Base-by-base conservation (phyloP, 1,139 yeast species). In the Blastobotrys niveus region DNA sequence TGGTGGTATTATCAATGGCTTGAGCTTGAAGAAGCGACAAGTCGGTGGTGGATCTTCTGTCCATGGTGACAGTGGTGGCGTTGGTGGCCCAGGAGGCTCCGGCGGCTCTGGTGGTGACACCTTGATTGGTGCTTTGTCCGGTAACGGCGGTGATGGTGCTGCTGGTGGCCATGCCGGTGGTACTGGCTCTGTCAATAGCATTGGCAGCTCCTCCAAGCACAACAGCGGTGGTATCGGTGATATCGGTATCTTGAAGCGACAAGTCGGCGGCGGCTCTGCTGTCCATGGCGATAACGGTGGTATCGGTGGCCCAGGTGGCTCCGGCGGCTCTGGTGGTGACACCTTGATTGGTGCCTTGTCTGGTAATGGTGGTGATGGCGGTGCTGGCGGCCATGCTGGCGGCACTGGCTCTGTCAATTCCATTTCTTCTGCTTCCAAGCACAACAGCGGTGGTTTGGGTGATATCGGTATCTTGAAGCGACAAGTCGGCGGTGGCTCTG, bases 261-360 rank as follows among this genome's bases (percentile, higher is more conserved):
- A n/a, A n/a, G n/a, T 31, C 15, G 8, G 21, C 7, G 34, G 17
- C 17, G 34, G 17, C 20, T 5, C 6, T 7, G 14, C 38, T 3
- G 27, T 21, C 27, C n/a, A 34, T 10, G 38, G 27, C n/a, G 38
- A 19, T 19, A 34, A 34, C 26, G 38, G 38, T 34, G 38, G 38
- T 34, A 34, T 34, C 17, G 38, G 38, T 34, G 38, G 38, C 27
- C 38, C 38, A 34, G 38, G 38, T 34, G 38, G 38, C 5, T 26
- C 38, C 27, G 38, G 38, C 18, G 38, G 38, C 9, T 5, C 26
- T 3, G 38, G 38, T 7, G 38, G 38, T 25, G 27, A 17, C 19
- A 8, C 19, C 19, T 30, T 14, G 19, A 30, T 30, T 17, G 18
- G 17, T 30, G 8, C 12, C 9, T 12, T 30, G 7, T 17, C 19